Base-by-base conservation (phyloP, 352 stramenopile species). In the Phytophthora podocarpi region DNA sequence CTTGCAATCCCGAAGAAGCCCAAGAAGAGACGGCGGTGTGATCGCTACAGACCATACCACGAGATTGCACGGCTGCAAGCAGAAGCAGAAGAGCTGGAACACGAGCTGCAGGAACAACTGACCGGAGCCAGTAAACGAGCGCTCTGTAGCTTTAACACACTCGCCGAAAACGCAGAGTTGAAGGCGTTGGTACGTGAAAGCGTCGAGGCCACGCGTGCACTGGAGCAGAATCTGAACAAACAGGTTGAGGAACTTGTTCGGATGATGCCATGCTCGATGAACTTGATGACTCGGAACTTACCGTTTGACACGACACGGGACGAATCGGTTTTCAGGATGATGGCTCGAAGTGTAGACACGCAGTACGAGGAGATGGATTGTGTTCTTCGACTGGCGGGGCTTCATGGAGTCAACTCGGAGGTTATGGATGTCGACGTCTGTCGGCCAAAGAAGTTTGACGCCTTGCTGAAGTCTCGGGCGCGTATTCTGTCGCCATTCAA, bases 61-160 rank as follows among this genome's bases (percentile, higher is more conserved):
- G 55, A 57, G 15, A 64, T 63, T 18, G 23, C 42, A n/a, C 41
- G 36, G 15, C 10, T 62, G 9, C 21, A 47, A 34, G 13, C 41
- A 10, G 30, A 62, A 48, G 16, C 21, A 3, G 37, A 55, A 13
- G 15, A 63, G 1, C 11, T 63, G 26, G 35, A 63, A 18, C 34
- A 15, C 8, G n/a, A 56, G 15, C 9, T 47, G 30, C 12, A 55
- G 26, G n/a, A 48, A 1, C 42, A 42, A 42, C 36, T 45, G 2
- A 4, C 16, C 12, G 34, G 28, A 39, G 42, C 34, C 13, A 56
- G 43, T 10, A 36, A 47, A 18, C 34, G 15, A 12, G 32, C 35
- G n/a, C 26, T 26, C 5, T 4, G 16, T 5, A 28, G 4, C 15
- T 27, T 63, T 5, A 3, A 7, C 10, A 32, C 2, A 10, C 30